These are phyloP conservation scores for Pythium guiyangense DNA, from an alignment of 352 stramenopile genomes.

Conservation along the genomic window DNA sequence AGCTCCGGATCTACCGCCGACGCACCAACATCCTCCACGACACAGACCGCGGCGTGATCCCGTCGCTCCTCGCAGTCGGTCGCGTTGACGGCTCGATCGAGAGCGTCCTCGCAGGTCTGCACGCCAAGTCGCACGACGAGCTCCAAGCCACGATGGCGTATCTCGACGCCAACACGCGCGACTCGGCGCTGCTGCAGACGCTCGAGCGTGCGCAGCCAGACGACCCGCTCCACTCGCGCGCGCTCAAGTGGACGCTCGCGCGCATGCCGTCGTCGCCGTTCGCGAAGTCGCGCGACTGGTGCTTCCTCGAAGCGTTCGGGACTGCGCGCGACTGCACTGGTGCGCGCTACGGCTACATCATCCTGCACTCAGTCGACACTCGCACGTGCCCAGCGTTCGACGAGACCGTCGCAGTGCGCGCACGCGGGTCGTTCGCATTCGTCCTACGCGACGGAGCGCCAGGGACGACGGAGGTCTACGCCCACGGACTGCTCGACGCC, in stretches of 20 bases:
- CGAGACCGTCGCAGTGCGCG: constrained; percentile 19
- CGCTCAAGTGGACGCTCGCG: constrained; percentile 45
- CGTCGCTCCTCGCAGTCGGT: constrained; percentile 33
- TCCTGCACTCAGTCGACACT: constrained; percentile 39
- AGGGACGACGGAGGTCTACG: constrained; percentile 36
- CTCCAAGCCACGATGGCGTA: constrained; percentile 30
- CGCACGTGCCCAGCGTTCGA: constrained; percentile 34
- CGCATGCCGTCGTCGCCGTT: constrained; percentile 20
- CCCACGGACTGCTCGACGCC: constrained; percentile 37
- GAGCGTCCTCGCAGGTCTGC: constrained; percentile 38
- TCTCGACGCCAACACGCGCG: constrained; percentile 18
- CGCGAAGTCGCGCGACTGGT: constrained; percentile 21
- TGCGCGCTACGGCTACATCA: constrained; percentile 30
- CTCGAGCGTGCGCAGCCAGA: constrained; percentile 29
- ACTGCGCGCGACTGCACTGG: constrained; percentile 25
- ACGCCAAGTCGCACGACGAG: constrained; percentile 31
- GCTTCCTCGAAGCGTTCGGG: constrained; percentile 35
- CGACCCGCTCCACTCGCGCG: constrained; percentile 40
- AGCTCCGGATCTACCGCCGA: constrained; percentile 34
- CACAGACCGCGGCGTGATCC: neutral
- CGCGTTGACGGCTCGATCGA: constrained; percentile 41
- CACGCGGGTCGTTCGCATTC: constrained; percentile 17
- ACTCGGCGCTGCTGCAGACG: constrained; percentile 34
- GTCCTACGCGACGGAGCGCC: constrained; percentile 32
- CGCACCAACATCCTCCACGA: constrained; percentile 7